Evolutionary conservation across 768 basidiomycete species (phyloP).

Genomic region (Agaricus blazei): DNA sequence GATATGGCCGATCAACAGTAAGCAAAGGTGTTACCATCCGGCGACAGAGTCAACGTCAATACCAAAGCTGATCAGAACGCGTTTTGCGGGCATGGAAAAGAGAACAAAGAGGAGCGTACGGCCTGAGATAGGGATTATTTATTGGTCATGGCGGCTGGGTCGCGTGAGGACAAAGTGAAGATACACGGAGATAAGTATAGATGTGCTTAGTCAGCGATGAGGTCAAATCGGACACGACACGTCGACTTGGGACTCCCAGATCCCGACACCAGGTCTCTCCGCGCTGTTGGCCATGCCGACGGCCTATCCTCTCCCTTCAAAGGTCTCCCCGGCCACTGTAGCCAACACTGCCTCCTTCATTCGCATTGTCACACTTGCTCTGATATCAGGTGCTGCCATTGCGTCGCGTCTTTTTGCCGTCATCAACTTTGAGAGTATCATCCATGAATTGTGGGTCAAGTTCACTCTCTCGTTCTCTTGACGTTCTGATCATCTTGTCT

Average conservation of each 20-base stretch:
- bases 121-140: not conserved
- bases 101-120: not conserved
- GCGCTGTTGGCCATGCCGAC: conserved; percentile 55
- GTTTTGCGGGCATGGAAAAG: conserved; percentile 43
- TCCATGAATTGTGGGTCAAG: conserved; percentile 90
- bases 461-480: conserved; percentile 1
- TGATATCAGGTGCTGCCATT: conserved; percentile 93
- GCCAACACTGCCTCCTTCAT: conserved; percentile 87
- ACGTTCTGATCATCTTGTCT: conserved; percentile 11
- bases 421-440: conserved; percentile 97
- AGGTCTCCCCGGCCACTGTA: conserved; percentile 67
- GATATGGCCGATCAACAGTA: not conserved
- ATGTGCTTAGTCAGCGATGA: conserved; percentile 21
- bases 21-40: conserved; percentile 45
- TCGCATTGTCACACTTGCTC: conserved; percentile 81
- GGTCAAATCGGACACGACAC: conserved; percentile 20
- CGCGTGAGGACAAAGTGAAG: not conserved
- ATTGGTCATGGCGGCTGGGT: not conserved
- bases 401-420: conserved; percentile 97
- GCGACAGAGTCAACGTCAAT: conserved; percentile 77
- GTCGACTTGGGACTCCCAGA: conserved; percentile 19
- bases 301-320: conserved; percentile 70
- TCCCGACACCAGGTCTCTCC: conserved; percentile 2
- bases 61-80: conserved; percentile 54
- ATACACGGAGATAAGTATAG: not conserved